Evolutionary conservation across 345 rosid species (phyloP), one percentile per base, ranked within the genome.

Genomic region (Excoecaria agallocha): DNA sequence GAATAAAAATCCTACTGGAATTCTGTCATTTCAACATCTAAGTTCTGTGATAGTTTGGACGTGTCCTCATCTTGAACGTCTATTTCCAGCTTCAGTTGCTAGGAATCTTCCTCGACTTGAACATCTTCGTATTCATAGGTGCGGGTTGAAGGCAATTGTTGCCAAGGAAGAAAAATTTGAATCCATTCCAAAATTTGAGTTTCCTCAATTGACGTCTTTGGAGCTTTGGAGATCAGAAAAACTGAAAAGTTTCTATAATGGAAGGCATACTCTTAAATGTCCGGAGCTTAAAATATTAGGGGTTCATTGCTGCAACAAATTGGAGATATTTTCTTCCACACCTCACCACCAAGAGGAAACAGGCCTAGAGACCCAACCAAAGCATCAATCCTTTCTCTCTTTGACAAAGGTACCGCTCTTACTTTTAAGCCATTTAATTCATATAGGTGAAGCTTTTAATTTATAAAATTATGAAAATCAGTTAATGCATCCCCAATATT

Each of bases 71-170:
- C 49, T 81, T 39, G 65, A 70, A 51, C 15, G 7, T 57, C 16
- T 80, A 0, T 80, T 80, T 59, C 70, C 80, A 38, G 59, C 54
- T 19, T 70, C 71, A 24, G 1, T 80, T 35, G 80, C 78, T 48
- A 19, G 0, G 39, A n/a, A 11, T 15, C 72, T 79, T 19, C 11
- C 1, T 35, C 46, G 70, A 35, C 81, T 83, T 19, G 72, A 66
- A 66, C 12, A 20, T 43, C 66, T 83, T 13, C 2, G 11, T 4
- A 46, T 74, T 49, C 22, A 2, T 10, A 0, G 2, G 17, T 75
- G 78, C 37, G 73, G 37, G 10, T n/a, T 69, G 49, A 69, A 71
- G 64, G 65, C 72, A 59, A 55, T 69, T 59, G 62, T 82, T 54
- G 65, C 56, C 0, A 62, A 25, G 39, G 82, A 74, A 11, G 70